Conservation (phyloP, 2,329 filamentous ascomycete genomes). For the Fusarium hostae region DNA sequence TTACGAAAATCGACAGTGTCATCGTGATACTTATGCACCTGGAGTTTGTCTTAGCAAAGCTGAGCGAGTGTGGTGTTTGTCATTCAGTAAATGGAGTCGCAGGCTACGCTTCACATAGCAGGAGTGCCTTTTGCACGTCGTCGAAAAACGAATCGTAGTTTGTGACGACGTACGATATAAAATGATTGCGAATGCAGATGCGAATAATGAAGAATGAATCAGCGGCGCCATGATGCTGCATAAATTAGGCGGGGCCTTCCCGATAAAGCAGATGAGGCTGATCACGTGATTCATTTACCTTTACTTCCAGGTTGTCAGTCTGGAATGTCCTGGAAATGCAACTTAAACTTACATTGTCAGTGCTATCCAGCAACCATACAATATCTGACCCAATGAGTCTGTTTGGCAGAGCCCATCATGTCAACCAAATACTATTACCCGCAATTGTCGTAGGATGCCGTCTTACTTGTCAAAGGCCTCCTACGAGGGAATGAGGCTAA, state of each 20-base stretch:
- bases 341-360: background rate
- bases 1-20: slow-evolving; percentile 48
- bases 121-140: slow-evolving; percentile 22
- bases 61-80: slow-evolving; percentile 2
- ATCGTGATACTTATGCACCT: slow-evolving; percentile 56
- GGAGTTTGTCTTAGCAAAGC: slow-evolving; percentile 48
- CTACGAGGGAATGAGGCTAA: slow-evolving; percentile 31
- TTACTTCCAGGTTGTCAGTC: background rate
- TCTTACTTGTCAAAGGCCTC: slow-evolving; percentile 23
- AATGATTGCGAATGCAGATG: slow-evolving; percentile 9
- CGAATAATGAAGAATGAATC: slow-evolving; percentile 21
- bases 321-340: background rate
- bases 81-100: slow-evolving; percentile 25
- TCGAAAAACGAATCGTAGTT: slow-evolving; percentile 4
- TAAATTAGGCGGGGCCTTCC: slow-evolving; percentile 9
- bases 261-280: background rate
- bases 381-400: background rate
- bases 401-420: accelerated
- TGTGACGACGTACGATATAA: background rate
- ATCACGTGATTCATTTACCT: slow-evolving; percentile 11
- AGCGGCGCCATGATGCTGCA: slow-evolving; percentile 28
- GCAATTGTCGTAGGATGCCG: background rate
- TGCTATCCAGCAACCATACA: background rate
- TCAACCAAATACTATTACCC: too few relatives aligned
- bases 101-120: slow-evolving; percentile 39